Base-by-base conservation (phyloP, 208 protist genomes). In the Leishmania guyanensis region DNA sequence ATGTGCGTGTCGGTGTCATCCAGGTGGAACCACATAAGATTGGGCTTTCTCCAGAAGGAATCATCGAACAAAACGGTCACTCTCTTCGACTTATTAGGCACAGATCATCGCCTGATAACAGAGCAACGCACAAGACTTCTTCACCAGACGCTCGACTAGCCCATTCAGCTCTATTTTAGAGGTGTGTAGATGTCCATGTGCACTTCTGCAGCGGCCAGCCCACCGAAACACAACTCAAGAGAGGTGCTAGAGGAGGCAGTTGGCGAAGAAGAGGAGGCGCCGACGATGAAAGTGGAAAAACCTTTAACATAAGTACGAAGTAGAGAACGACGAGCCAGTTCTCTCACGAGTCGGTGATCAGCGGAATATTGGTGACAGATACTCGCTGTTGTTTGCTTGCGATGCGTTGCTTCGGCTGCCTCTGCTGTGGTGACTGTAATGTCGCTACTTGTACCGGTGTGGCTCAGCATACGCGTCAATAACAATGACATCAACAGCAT, bases 21-120 rank as follows among this genome's bases (percentile, higher is more conserved):
- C 76, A 79, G 62, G 76, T 43, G 76, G 76, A 46, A 58, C 76
- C 62, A 70, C 51, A 48, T 39, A 36, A 9, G 62, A n/a, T 46
- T 53, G 0, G 76, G 75, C 4, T 79, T 79, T 79, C 46, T 10
- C 76, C 76, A 43, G 62, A 12, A 79, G 76, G 48, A 79, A 29
- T 79, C 76, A 79, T 79, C 36, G 6, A 80, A 80, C 26, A 73
- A 80, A 70, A 51, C 12, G 36, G 43, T 73, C 69, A 54, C 69
- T 73, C 46, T 16, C n/a, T 73, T 73, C 69, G 69, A 73, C 69
- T 53, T 73, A 20, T 33, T 26, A n/a, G 69, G 29, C 10, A 73
- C 20, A 5, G n/a, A 53, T 36, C 36, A 12, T 51, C 48, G 10
- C 46, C 69, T 54, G 26, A 73, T 53, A 46, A 73, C 33, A 46